Evolutionary conservation across 2,329 filamentous ascomycete genomes (phyloP).

Genomic region (Penicillium sp.): DNA sequence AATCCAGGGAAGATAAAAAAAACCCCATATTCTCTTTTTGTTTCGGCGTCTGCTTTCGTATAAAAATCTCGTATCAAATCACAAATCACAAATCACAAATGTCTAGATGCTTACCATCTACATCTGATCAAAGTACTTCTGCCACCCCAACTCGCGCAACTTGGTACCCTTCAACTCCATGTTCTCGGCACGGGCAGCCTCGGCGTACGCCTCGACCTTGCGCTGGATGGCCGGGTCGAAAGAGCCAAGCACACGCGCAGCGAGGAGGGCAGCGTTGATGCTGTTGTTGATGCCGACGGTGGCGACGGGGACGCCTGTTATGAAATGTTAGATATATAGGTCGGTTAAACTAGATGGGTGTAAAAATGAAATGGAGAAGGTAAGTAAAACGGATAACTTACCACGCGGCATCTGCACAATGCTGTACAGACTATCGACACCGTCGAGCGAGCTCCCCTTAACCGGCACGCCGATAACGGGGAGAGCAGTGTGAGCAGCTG

Average conservation of each 20-base stretch:
- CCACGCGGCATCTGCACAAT: constrained; percentile 73
- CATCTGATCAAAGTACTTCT: constrained; percentile 48
- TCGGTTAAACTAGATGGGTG: neutral
- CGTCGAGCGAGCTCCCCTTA: constrained; percentile 69
- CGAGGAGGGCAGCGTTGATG: constrained; percentile 72
- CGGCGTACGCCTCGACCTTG: constrained; percentile 45
- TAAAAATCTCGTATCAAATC: constrained; percentile 3
- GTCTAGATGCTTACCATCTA: constrained; percentile 13
- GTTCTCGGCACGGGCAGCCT: constrained; percentile 42
- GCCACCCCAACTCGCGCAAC: constrained; percentile 44
- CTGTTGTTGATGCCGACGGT: constrained; percentile 79
- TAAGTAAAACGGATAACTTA: constrained; percentile 35
- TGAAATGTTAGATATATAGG: constrained; percentile 2
- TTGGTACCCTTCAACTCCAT: constrained; percentile 44
- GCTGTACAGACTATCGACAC: constrained; percentile 67
- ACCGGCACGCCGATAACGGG: constrained; percentile 78
- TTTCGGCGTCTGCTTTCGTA: constrained; percentile 1
- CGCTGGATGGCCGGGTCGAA: constrained; percentile 41
- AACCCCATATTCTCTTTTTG: neutral
- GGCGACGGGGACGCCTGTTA: constrained; percentile 65
- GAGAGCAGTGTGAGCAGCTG: constrained; percentile 66
- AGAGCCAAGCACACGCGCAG: constrained; percentile 64
- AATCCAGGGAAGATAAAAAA: neutral
- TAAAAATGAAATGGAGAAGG: neutral
- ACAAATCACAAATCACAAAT: neutral